Percentiles rank a stretch among this genome's conserved stretches.
Evolutionary conservation across 768 basidiomycete genomes (phyloP).

Genomic region (Mycena crocata): DNA sequence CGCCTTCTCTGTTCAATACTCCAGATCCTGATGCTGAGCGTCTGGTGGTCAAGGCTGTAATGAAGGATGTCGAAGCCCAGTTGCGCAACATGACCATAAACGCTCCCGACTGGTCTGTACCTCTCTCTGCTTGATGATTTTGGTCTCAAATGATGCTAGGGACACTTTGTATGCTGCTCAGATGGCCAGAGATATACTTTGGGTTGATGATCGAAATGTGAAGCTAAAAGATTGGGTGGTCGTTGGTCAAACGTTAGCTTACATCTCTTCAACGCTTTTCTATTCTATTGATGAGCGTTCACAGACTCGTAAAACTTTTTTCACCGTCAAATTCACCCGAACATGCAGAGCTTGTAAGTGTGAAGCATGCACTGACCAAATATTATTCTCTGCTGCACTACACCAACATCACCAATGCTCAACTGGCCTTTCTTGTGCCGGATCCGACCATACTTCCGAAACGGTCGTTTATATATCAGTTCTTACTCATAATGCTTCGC

Average conservation of each 20-base stretch:
- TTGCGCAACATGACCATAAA: slow-evolving; percentile 70
- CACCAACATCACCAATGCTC: slow-evolving; percentile 61
- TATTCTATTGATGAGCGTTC: slow-evolving; percentile 49
- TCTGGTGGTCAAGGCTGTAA: slow-evolving; percentile 68
- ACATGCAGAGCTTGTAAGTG: slow-evolving; percentile 32
- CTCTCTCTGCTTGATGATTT: slow-evolving; percentile 17
- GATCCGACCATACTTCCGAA: slow-evolving; percentile 45
- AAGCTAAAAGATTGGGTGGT: slow-evolving; percentile 62
- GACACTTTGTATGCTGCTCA: slow-evolving; percentile 69
- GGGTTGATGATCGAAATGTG: slow-evolving; percentile 60
- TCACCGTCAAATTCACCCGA: slow-evolving; percentile 21
- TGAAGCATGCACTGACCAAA: slow-evolving; percentile 61
- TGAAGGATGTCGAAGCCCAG: slow-evolving; percentile 58
- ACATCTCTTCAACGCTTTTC: neutral
- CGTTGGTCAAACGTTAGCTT: slow-evolving; percentile 67
- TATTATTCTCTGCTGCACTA: slow-evolving; percentile 68
- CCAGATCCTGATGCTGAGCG: slow-evolving; percentile 54
- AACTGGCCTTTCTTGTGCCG: slow-evolving; percentile 57
- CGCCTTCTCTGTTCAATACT: slow-evolving; percentile 57
- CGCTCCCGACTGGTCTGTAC: slow-evolving; percentile 72
- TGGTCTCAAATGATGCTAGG: slow-evolving; percentile 48
- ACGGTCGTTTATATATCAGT: slow-evolving; percentile 29
- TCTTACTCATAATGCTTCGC: slow-evolving; percentile 43
- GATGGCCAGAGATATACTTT: slow-evolving; percentile 69
- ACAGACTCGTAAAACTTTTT: slow-evolving; percentile 41